Evolutionary conservation across 169 alveolate genomes (phyloP), one percentile per base, ranked within the genome.

Genomic region (Cryptosporidium meleagridis): DNA sequence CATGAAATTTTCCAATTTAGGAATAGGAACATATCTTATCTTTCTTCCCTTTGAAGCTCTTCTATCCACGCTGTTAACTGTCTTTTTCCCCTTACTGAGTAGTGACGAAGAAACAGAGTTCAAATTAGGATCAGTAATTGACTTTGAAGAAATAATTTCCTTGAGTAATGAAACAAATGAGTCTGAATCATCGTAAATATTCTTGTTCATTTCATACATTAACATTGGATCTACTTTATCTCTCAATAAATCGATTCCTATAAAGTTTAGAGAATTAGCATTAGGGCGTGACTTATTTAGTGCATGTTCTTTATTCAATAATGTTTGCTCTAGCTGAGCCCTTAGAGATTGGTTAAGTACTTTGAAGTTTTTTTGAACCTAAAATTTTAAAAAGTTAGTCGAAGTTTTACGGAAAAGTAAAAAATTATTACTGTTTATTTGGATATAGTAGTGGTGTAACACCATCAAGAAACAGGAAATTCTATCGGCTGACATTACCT

Each of bases 1-100:
- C 85, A 85, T 71, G 55, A 92, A 85, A 58, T 80, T 85, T 55
- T 85, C 93, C 39, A 92, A 85, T 59, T 92, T 91, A 14, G 86
- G 91, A 33, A 92, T 92, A 48, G 93, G 92, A 62, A 85, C 87
- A 61, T 92, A 92, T 39, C 94, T 86, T 12, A 92, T 85, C 75
- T 87, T 92, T n/a, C 93, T 69, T 61, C 94, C 94, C 68, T 92
- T 92, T 0, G 94, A 92, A 18, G 94, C 94, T 55, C 94, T 75
- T 21, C 94, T 70, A 44, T 92, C 94, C 7, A 92, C 94, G 52
- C 29, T 80, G 71, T 69, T 62, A 44, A 75, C 59, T 53, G 68
- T 80, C 21, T 53, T 80, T 62, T 31, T 80, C 35, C 89, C 68
- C 69, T 84, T 72, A 69, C 51, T 45, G 41, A 75, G 53, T 48